Base-by-base conservation (phyloP, 495 filamentous ascomycete species). In the Penicillium turbatum region DNA sequence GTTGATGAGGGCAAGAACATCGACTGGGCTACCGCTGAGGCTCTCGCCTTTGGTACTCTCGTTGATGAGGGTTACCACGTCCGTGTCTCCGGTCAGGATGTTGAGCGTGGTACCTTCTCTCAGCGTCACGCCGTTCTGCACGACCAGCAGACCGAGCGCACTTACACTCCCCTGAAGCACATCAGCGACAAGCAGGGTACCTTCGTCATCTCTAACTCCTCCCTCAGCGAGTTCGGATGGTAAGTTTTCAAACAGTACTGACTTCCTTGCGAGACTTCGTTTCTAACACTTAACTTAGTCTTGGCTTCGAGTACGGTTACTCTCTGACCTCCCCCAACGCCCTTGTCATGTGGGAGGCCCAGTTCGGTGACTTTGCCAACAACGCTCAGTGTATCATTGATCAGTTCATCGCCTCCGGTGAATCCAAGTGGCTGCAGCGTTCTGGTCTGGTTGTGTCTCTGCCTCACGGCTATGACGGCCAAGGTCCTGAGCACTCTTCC, bases 341-440 rank as follows among this genome's bases (percentile, higher is more conserved):
- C 36, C 82, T 98, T 27, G 90, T 97, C 55, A 92, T 98, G 82
- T 98, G 93, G 93, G 93, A 98, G 73, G 93, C 93, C 30, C 93
- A 98, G 75, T 98, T 98, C 70, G 93, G 93, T 77, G 93, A 98
- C 73, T 98, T 98, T 60, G 93, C 92, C 78, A 98, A 98, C 82
- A 97, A 96, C 72, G 90, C 92, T 39, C 93, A 98, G 72, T 96
- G 91, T 70, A 95, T 98, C 74, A 91, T 97, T 66, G 93, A 98
- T 72, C 93, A 98, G 75, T 98, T 98, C 75, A 84, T 98, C 61
- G 93, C 95, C 36, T 95, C 95, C 37, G 93, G 95, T 63, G 93
- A 98, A 73, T 85, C 87, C 49, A 98, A 98, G 79, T 98, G 93
- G 93, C 83, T 96, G 71, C 93, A 98, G 77, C 86, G 93, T 62